These are phyloP conservation scores for Lepidium campestre DNA, from an alignment of 441 rosid species.

Conservation along the genomic window DNA sequence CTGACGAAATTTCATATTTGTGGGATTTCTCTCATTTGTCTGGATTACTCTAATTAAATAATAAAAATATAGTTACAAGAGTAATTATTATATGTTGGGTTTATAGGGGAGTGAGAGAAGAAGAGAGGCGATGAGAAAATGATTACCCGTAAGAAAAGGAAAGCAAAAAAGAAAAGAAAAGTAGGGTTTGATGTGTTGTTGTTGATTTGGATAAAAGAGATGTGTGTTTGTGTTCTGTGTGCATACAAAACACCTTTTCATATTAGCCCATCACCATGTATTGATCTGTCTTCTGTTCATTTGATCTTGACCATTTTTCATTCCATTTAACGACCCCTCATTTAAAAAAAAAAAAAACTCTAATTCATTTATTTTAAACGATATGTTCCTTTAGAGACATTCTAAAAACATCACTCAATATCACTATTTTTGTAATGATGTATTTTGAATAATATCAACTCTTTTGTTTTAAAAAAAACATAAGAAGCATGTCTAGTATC, in stretches of 20 bases:
- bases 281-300: slow-evolving; percentile 28
- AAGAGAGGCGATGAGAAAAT: slow-evolving; percentile 16
- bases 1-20: too few relatives aligned
- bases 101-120: slow-evolving; percentile 8
- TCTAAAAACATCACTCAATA: background rate
- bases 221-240: slow-evolving; percentile 7
- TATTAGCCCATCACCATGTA: slow-evolving; percentile 13
- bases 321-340: slow-evolving; percentile 22
- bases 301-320: slow-evolving; percentile 33
- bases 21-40: too few relatives aligned
- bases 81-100: background rate
- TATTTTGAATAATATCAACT: background rate
- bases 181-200: slow-evolving; percentile 21
- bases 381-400: background rate
- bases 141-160: slow-evolving; percentile 31
- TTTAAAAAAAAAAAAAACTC: too few relatives aligned
- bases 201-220: slow-evolving; percentile 33
- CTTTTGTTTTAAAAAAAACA: too few relatives aligned
- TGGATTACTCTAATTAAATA: too few relatives aligned
- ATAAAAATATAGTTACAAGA: background rate
- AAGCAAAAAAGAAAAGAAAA: slow-evolving; percentile 8
- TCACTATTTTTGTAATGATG: background rate
- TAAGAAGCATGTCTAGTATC: too few relatives aligned
- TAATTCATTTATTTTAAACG: too few relatives aligned
- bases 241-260: slow-evolving; percentile 14